Conservation (phyloP, 2,329 filamentous ascomycete genomes). For the Arthrobotrys sphaeroides region DNA sequence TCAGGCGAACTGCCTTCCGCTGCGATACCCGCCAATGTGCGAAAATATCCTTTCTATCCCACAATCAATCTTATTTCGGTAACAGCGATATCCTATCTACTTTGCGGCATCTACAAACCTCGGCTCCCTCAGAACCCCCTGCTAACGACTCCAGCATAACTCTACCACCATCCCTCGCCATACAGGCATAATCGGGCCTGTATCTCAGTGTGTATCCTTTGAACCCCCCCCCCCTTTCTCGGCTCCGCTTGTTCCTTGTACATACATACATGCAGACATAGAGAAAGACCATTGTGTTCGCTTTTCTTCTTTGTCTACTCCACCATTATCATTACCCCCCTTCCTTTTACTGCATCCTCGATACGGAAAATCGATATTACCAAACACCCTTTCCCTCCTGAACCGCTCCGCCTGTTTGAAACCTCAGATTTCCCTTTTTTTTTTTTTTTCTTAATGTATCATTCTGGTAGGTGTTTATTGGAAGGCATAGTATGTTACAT, state of each 20-base stretch:
- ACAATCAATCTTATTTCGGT: neutral
- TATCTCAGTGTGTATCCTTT: slow-evolving; percentile 23
- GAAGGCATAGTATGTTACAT: slow-evolving; percentile 25
- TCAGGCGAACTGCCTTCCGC: neutral
- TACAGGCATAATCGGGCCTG: slow-evolving; percentile 19
- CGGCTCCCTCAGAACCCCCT: neutral
- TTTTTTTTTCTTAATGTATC: neutral
- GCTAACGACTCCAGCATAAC: neutral
- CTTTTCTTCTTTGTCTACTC: slow-evolving; percentile 5
- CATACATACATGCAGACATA: slow-evolving; percentile 22
- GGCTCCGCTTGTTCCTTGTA: slow-evolving; percentile 9
- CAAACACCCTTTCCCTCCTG: neutral
- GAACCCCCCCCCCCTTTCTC: neutral
- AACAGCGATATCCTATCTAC: neutral
- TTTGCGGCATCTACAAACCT: neutral
- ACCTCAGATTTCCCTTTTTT: neutral
- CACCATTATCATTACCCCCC: slow-evolving; percentile 2
- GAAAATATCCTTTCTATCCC: neutral
- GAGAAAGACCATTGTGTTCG: slow-evolving; percentile 14
- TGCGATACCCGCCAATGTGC: neutral
- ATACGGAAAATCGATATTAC: slow-evolving; percentile 6
- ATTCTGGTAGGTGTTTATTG: slow-evolving; percentile 34
- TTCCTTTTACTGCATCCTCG: neutral
- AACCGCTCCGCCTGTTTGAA: neutral
- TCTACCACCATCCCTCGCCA: neutral